A percentile compares a stretch with the other conserved stretches of the same genome.
Evolutionary conservation across 139 green algal species (phyloP).

Genomic region (Chlorella sp.): DNA sequence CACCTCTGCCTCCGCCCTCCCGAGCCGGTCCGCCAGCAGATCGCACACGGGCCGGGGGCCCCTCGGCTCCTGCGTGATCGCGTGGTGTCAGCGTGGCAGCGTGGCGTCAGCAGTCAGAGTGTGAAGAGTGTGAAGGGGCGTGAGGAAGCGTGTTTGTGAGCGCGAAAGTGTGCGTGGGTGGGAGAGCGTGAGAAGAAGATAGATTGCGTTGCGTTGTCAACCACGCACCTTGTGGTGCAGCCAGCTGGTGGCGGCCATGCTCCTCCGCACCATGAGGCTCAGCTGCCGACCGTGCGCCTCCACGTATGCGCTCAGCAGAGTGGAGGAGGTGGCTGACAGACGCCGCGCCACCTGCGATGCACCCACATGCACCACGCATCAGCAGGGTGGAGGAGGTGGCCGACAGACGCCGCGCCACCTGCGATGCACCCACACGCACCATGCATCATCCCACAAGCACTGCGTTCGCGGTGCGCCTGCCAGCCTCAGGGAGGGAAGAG

Average conservation of each 20-base stretch:
- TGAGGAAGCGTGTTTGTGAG: background rate
- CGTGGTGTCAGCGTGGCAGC: too few species aligned
- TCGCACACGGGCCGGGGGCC: constrained; percentile 56
- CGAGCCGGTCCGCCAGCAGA: constrained; percentile 51
- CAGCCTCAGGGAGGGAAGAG: too few species aligned
- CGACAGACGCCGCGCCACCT: constrained; percentile 34
- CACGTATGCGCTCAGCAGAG: constrained; percentile 55
- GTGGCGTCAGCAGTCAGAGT: background rate
- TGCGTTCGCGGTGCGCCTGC: too few species aligned
- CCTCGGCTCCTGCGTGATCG: constrained; percentile 34
- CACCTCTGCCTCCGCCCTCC: constrained; percentile 35
- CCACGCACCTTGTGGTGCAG: constrained; percentile 28
- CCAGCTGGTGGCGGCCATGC: constrained; percentile 49
- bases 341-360: constrained; percentile 26
- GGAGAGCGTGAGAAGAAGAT: background rate
- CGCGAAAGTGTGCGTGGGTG: background rate
- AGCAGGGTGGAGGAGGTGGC: constrained; percentile 43
- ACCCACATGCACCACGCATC: too few species aligned
- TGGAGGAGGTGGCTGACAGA: constrained; percentile 30
- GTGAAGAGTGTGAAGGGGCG: background rate
- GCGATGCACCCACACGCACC: background rate
- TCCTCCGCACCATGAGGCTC: constrained; percentile 43
- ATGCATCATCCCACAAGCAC: too few species aligned
- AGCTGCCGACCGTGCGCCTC: constrained; percentile 52
- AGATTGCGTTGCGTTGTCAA: background rate